A percentile compares a stretch with the other conserved stretches of the same genome.
phyloP scores from a whole-genome alignment of 2,329 filamentous ascomycete species.

The Akanthomyces uredinophilus region DNA sequence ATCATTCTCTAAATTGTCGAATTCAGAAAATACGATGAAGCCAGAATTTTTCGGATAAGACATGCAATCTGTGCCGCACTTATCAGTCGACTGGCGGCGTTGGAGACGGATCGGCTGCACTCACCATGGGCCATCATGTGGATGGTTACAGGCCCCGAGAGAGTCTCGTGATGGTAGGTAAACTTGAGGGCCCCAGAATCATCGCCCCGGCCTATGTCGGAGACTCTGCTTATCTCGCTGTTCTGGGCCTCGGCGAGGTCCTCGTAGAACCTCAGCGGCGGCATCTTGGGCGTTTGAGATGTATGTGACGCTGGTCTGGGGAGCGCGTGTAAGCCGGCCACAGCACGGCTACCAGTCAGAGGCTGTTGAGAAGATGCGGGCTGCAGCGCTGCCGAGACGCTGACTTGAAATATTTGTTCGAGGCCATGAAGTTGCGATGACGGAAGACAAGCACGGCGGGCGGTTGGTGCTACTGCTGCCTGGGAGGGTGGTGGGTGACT shows the following conservation, averaged over 20 bases:
- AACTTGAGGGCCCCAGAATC: not conserved
- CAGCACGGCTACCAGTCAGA: too few species aligned
- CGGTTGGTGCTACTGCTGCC: not conserved
- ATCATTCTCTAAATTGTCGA: not conserved
- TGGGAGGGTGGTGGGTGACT: not conserved
- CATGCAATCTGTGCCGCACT: not conserved
- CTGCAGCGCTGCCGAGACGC: not conserved
- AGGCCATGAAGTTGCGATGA: not conserved
- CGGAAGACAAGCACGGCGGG: not conserved
- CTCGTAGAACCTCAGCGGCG: not conserved
- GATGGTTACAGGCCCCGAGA: not conserved
- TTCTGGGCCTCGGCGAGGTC: not conserved
- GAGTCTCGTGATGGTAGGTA: not conserved
- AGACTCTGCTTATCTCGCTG: not conserved
- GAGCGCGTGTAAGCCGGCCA: not conserved
- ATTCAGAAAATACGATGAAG: slow-evolving; percentile 7
- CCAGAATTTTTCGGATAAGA: not conserved
- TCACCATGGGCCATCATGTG: slow-evolving; percentile 13
- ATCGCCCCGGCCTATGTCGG: not conserved
- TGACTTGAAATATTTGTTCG: not conserved
- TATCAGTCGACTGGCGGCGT: not conserved
- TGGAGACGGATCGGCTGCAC: not conserved
- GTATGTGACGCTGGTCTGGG: not conserved
- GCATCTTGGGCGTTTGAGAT: not conserved
- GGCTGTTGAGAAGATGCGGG: not conserved